A percentile compares a stretch with the other conserved stretches of the same genome.
phyloP scores from a whole-genome alignment of 306 rosid species.

The Morella rubra region DNA sequence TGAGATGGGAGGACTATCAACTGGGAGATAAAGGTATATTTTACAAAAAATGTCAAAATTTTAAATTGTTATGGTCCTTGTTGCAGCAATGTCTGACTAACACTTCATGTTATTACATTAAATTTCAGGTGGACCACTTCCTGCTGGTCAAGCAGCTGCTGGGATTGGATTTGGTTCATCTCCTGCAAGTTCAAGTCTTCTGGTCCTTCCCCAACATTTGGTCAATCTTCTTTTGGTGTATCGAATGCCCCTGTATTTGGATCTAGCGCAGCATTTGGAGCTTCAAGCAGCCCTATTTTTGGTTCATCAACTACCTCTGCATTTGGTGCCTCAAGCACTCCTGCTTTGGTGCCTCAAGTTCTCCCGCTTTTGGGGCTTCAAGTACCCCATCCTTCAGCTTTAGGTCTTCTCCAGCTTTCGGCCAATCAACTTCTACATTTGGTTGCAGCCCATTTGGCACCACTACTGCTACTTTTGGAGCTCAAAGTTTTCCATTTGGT shows the following conservation, averaged over 20 bases:
- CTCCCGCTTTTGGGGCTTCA: conserved; percentile 78
- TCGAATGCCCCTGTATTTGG: conserved; percentile 67
- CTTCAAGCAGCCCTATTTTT: conserved; percentile 49
- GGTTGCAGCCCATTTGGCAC: conserved; percentile 72
- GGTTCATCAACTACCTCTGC: conserved; percentile 40
- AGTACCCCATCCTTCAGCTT: conserved; percentile 69
- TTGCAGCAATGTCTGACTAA: conserved; percentile 8
- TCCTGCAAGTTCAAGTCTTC: conserved; percentile 50
- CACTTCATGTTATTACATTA: conserved; percentile 18
- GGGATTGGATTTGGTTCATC: conserved; percentile 53
- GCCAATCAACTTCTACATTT: conserved; percentile 72
- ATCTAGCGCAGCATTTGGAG: conserved; percentile 71
- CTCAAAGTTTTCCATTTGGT: conserved; percentile 82
- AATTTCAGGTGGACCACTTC: conserved; percentile 77
- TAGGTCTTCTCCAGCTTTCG: conserved; percentile 62
- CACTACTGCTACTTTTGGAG: conserved; percentile 66
- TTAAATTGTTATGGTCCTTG: neutral
- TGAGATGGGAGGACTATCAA: conserved; percentile 99
- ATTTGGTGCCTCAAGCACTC: conserved; percentile 52
- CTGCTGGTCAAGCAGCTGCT: conserved; percentile 57
- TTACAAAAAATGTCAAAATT: neutral
- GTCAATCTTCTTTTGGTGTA: conserved; percentile 63
- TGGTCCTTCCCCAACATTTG: conserved; percentile 51
- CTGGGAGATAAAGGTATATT: conserved; percentile 76
- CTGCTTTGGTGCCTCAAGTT: conserved; percentile 58